phyloP scores from a whole-genome alignment of 2,329 filamentous ascomycete genomes.

The Venturia effusa region DNA sequence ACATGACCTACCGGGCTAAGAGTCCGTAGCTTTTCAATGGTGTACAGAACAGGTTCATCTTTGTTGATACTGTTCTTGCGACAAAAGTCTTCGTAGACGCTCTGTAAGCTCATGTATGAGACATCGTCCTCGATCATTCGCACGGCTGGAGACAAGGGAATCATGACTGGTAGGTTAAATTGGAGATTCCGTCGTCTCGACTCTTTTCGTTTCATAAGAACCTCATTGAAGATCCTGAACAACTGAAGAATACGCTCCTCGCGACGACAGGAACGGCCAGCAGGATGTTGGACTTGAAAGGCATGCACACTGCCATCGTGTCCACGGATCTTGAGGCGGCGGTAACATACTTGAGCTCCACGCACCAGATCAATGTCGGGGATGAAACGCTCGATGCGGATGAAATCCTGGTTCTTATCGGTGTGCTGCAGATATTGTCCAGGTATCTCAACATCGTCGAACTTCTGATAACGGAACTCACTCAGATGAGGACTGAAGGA shows the following conservation, averaged over 20 bases:
- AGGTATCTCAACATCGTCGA: conserved; percentile 95
- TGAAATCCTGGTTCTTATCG: conserved; percentile 98
- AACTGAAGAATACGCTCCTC: conserved; percentile 94
- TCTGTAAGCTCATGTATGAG: conserved; percentile 88
- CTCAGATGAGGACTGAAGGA: conserved; percentile 81
- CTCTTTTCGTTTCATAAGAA: conserved; percentile 85
- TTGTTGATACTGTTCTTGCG: conserved; percentile 77
- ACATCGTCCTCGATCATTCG: conserved; percentile 92
- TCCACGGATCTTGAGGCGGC: conserved; percentile 87
- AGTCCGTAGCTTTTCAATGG: conserved; percentile 83
- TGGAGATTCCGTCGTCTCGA: conserved; percentile 85
- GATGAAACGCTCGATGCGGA: conserved; percentile 92
- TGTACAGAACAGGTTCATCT: conserved; percentile 90
- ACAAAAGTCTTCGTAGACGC: conserved; percentile 93
- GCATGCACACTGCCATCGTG: conserved; percentile 96
- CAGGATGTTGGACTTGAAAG: conserved; percentile 93
- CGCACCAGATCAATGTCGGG: conserved; percentile 90
- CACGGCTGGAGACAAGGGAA: conserved; percentile 89
- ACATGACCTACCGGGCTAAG: conserved; percentile 30
- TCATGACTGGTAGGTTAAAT: conserved; percentile 92
- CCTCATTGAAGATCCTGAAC: conserved; percentile 95
- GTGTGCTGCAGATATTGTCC: conserved; percentile 95
- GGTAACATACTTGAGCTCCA: conserved; percentile 81
- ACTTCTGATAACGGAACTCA: conserved; percentile 95
- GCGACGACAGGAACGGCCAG: conserved; percentile 79